Percentiles rank a stretch among this genome's conserved stretches.
These are phyloP conservation scores for Aspergillus hancockii DNA, from an alignment of 495 filamentous ascomycete species.

Conservation along the genomic window DNA sequence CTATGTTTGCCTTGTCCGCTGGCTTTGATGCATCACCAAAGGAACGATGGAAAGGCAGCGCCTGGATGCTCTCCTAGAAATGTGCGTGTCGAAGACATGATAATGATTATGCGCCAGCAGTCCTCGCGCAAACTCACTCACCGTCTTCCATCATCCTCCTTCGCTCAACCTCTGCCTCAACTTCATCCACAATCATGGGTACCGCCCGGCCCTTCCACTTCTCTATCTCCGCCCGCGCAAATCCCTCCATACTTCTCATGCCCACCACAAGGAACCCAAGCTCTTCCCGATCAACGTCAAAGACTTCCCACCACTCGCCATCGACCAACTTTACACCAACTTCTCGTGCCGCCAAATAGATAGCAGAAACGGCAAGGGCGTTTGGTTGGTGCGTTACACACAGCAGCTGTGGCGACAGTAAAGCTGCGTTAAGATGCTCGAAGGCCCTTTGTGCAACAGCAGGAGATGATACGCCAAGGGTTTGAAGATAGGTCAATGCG, in stretches of 20 bases:
- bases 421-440: constrained; percentile 76
- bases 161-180: constrained; percentile 63
- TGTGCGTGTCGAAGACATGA: background rate
- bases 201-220: constrained; percentile 44
- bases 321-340: constrained; percentile 73
- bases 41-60: background rate
- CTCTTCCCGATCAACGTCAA: constrained; percentile 96
- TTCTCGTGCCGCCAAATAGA: constrained; percentile 87
- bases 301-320: constrained; percentile 94
- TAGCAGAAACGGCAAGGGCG: constrained; percentile 79
- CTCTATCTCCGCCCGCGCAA: constrained; percentile 55
- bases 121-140: constrained; percentile 30
- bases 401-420: constrained; percentile 84
- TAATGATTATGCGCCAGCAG: background rate
- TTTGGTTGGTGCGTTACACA: constrained; percentile 92
- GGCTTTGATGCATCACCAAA: background rate
- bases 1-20: background rate
- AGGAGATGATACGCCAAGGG: constrained; percentile 61
- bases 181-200: constrained; percentile 51
- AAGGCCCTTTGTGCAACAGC: constrained; percentile 63
- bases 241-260: constrained; percentile 77
- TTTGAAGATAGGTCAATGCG: constrained; percentile 90
- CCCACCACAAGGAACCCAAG: constrained; percentile 90
- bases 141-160: constrained; percentile 56
- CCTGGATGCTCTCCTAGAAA: background rate